Base-by-base conservation (phyloP, 371 early-diverging fungal species). In the Rhizopus stolonifer region DNA sequence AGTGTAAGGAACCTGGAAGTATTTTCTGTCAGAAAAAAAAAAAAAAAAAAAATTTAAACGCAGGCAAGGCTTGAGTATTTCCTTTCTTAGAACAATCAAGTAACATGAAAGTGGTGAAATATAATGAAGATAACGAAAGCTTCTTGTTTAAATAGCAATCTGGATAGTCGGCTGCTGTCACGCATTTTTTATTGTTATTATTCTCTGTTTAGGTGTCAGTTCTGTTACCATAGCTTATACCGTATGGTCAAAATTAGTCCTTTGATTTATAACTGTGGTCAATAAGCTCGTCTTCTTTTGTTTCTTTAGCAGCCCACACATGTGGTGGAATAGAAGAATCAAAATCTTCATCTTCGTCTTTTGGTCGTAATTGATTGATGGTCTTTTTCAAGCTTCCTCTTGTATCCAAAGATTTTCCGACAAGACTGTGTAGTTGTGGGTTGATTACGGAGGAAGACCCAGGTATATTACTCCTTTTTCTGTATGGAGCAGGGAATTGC, bases 381-480 rank as follows among this genome's bases (percentile, higher is more conserved):
- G 56, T 54, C 17, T 57, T 65, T 19, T 46, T 53, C 21, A 40
- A 39, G 1, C 42, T 44, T n/a, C 58, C 61, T 38, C 65, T 25
- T 23, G 65, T 65, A 46, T 65, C 61, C 14, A 65, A 39, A 11
- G 65, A 60, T 56, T 57, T 56, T 4, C 61, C 61, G 21, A 60
- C 49, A 39, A 60, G 32, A 22, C 57, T 56, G 2, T 65, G 57
- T 15, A 61, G 39, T 21, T 65, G 61, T 18, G 61, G 61, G 18
- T 46, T 39, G 26, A 61, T 36, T 15, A 52, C 10, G 0, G 49
- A 43, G 29, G 56, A 36, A 11, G 57, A 43, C 3, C 42, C 43
- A n/a, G 50, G 36, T 2, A 51, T 14, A 21, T 36, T 31, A 21
- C 50, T 61, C 25, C 52, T 51, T 39, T 58, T 51, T 46, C 61